Evolutionary conservation across 1,284 basidiomycete genomes (phyloP), one percentile per base, ranked within the genome.

Genomic region (Chiua sp.): DNA sequence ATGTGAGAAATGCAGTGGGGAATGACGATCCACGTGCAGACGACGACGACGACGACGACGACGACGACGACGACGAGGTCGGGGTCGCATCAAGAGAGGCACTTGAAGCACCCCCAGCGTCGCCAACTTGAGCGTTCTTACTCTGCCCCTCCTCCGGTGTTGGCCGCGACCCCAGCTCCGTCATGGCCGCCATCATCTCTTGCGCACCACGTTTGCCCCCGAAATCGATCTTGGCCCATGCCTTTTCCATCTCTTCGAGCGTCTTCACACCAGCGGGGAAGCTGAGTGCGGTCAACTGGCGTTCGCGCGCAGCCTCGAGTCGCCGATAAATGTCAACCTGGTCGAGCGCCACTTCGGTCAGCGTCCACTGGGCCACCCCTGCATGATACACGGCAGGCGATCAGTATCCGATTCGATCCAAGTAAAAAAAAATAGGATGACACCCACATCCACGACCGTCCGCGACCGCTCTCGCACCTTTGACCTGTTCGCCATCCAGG

Each of bases 331-430:
- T 77, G 15, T 74, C 66, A 0, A 52, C 66, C 47, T 72, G 68
- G 7, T 71, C 61, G 1, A 68, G 63, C 4, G 77, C 66, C 15
- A 80, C 73, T 35, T 75, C 77, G 0, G 72, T 72, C 51, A 88
- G 68, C 33, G 75, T 72, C 78, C 81, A 91, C n/a, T 81, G 78
- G 20, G 86, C 59, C 3, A 78, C 76, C 87, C 89, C 90, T 91
- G 58, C 51, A 32, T 12, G 18, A 39, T 16, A 39, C 37, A 7
- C 12, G 35, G 35, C 13, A 39, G 37, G 37, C 10, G 37, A 39
- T 39, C 7, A 39, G 12, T 4, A 35, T 18, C 4, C 18, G 37
- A 3, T 18, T 39, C 10, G 5, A 39, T 39, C n/a, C n/a, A n/a
- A n/a, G n/a, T n/a, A n/a, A n/a, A n/a, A n/a, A n/a, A n/a, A n/a